phyloP scores from a whole-genome alignment of 345 rosid species.

The Salix caprea region DNA sequence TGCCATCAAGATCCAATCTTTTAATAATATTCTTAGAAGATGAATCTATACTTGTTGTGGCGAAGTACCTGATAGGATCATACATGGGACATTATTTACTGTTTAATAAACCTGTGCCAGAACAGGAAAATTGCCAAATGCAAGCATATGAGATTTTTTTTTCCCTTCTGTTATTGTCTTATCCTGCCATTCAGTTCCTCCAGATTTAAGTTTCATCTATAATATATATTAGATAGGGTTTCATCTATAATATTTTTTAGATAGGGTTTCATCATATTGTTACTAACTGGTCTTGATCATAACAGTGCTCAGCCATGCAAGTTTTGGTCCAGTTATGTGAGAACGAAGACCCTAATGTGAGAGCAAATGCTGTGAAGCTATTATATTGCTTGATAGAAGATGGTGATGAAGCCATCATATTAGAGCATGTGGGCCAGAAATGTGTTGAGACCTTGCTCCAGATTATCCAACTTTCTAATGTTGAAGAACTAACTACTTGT shows the following conservation, averaged over 20 bases:
- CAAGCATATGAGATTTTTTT: background rate
- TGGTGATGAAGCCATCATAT: conserved; percentile 40
- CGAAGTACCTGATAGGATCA: background rate
- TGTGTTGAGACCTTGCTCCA: conserved; percentile 40
- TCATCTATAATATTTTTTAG: background rate
- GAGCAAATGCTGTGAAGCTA: conserved; percentile 61
- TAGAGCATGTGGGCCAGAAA: conserved; percentile 43
- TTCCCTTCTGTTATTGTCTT: background rate
- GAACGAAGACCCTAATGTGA: conserved; percentile 33
- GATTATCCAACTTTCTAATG: conserved; percentile 41
- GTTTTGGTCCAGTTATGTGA: conserved; percentile 50
- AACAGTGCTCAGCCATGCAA: conserved; percentile 53
- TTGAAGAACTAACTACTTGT: conserved; percentile 44
- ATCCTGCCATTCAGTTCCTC: background rate
- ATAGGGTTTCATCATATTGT: conserved; percentile 8
- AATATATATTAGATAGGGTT: background rate
- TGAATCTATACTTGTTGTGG: background rate
- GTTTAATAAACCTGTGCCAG: background rate
- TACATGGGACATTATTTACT: background rate
- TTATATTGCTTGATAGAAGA: conserved; percentile 48
- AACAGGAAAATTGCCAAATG: background rate
- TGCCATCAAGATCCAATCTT: background rate
- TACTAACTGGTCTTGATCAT: conserved; percentile 12
- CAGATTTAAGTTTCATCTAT: background rate
- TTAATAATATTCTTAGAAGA: background rate